A percentile compares a stretch with the other conserved stretches of the same genome.
Conservation (phyloP, 176 grass and related monocot genomes). For the Zoysia japonica region DNA sequence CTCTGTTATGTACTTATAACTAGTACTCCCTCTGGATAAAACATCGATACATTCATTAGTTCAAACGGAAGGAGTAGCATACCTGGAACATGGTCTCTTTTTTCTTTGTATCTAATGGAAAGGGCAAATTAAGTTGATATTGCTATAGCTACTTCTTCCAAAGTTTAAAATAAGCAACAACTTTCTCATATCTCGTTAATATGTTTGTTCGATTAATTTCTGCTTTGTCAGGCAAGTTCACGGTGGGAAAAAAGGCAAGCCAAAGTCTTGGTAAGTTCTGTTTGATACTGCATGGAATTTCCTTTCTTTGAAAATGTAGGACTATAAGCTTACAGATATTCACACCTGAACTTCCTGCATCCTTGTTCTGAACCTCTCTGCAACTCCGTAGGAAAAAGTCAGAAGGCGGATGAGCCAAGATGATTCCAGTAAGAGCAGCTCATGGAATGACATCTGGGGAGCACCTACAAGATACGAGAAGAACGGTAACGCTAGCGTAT, state of each 20-base stretch:
- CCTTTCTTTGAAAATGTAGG: not conserved
- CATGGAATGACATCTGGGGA: constrained; percentile 86
- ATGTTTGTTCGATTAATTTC: not conserved
- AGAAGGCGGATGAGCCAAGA: constrained; percentile 70
- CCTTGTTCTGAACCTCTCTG: constrained; percentile 4
- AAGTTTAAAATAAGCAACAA: not conserved
- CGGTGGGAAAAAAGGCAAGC: constrained; percentile 94
- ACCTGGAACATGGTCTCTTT: not conserved
- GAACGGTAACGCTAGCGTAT: constrained; percentile 51
- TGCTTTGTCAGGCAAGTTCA: constrained; percentile 62
- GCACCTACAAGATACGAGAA: constrained; percentile 60
- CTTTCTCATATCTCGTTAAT: constrained; percentile 5
- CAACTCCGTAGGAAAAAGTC: constrained; percentile 61
- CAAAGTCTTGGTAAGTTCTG: constrained; percentile 84
- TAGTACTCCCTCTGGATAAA: not conserved
- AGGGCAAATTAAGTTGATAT: constrained; percentile 8
- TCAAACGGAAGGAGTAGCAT: not conserved
- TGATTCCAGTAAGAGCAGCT: constrained; percentile 60
- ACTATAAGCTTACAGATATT: not conserved
- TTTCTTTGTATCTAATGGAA: constrained; percentile 4
- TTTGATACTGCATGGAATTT: constrained; percentile 13
- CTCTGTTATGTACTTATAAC: not conserved
- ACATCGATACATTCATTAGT: not conserved
- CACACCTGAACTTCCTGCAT: not conserved
- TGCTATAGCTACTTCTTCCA: not conserved